phyloP scores from a whole-genome alignment of 371 early-diverging fungal species.

The Entomophthora muscae region DNA sequence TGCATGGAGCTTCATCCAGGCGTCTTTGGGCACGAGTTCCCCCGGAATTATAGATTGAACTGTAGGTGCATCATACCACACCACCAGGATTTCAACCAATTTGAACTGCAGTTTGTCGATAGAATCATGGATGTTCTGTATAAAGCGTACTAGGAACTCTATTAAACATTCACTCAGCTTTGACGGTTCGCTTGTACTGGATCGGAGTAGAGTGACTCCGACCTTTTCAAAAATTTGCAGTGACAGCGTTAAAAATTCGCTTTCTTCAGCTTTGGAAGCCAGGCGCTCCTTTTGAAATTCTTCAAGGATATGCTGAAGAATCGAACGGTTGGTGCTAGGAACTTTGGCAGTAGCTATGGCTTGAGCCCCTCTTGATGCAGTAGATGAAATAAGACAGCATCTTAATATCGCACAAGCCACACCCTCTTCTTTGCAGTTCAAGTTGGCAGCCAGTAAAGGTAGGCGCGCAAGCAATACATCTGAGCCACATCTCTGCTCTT shows the following conservation, averaged over 20 bases:
- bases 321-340: background rate
- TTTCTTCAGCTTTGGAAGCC: background rate
- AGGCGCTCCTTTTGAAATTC: background rate
- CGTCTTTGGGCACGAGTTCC: background rate
- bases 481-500: background rate
- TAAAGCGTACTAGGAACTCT: background rate
- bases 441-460: background rate
- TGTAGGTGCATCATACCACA: background rate
- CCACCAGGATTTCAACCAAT: background rate
- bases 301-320: background rate
- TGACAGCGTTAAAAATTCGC: background rate
- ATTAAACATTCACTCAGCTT: background rate
- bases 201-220: background rate
- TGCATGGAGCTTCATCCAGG: background rate
- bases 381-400: background rate
- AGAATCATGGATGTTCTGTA: background rate
- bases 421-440: background rate
- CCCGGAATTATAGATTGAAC: background rate
- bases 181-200: background rate
- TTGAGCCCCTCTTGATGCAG: background rate
- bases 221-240: background rate
- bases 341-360: background rate
- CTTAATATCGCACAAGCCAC: background rate
- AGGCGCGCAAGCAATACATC: background rate
- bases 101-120: background rate